Conservation (phyloP, 2,329 filamentous ascomycete species). For the Ophiocordyceps polyrhachis-furcata region DNA sequence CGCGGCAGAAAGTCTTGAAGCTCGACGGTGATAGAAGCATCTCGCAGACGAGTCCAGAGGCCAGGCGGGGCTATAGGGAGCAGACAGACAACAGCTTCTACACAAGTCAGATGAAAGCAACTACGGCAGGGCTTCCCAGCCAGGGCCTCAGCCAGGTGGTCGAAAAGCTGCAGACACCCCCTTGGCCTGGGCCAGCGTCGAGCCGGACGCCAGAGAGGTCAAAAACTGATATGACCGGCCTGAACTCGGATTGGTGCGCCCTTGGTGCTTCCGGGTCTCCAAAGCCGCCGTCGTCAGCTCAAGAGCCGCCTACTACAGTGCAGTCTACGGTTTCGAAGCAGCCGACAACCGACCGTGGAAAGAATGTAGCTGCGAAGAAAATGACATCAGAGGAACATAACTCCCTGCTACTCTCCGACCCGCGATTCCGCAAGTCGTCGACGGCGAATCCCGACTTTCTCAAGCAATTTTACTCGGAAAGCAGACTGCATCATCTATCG, state of each 20-base stretch:
- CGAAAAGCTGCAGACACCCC: slow-evolving; percentile 11
- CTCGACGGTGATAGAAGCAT: slow-evolving; percentile 43
- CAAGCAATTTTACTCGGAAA: slow-evolving; percentile 88
- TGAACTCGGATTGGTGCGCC: not conserved
- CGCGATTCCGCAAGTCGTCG: slow-evolving; percentile 70
- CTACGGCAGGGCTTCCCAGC: slow-evolving; percentile 8
- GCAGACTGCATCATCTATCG: slow-evolving; percentile 81
- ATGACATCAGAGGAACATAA: slow-evolving; percentile 91
- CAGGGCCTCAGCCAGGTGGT: slow-evolving; percentile 11
- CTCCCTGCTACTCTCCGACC: slow-evolving; percentile 63
- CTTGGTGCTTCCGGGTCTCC: not conserved
- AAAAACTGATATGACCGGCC: not conserved
- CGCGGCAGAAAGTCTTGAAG: slow-evolving; percentile 58
- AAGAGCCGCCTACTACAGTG: not conserved
- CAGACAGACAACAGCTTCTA: slow-evolving; percentile 77
- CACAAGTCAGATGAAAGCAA: slow-evolving; percentile 43
- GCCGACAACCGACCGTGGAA: not conserved
- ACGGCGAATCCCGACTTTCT: slow-evolving; percentile 87
- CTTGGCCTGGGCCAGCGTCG: slow-evolving; percentile 1
- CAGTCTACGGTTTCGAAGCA: not conserved
- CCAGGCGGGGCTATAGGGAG: slow-evolving; percentile 50
- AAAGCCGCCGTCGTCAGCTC: not conserved
- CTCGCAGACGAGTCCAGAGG: slow-evolving; percentile 42
- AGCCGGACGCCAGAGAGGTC: not conserved
- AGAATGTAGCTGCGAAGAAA: slow-evolving; percentile 27